Percentiles rank a stretch among this genome's conserved stretches.
Conservation (phyloP, 2,329 filamentous ascomycete species). For the Parastagonospora avenae region DNA sequence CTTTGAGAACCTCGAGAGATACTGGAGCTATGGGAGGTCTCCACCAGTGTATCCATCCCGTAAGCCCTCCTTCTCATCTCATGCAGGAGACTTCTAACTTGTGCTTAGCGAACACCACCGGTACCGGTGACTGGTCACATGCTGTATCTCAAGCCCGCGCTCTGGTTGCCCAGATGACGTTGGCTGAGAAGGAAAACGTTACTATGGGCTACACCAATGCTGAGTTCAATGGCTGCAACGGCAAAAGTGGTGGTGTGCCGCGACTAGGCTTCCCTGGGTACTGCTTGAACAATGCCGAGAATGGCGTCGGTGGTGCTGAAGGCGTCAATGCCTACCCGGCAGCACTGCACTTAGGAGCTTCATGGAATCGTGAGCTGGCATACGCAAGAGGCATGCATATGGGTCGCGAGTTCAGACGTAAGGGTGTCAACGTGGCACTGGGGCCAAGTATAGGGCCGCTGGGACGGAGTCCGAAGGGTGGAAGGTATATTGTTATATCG, state of each 20-base stretch:
- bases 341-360: slow-evolving; percentile 59
- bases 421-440: slow-evolving; percentile 70
- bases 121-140: slow-evolving; percentile 7
- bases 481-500: slow-evolving; percentile 39
- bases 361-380: slow-evolving; percentile 71
- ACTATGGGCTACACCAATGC: slow-evolving; percentile 26
- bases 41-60: slow-evolving; percentile 8
- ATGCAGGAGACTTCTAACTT: not conserved
- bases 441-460: slow-evolving; percentile 70
- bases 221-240: slow-evolving; percentile 15
- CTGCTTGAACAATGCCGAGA: slow-evolving; percentile 37
- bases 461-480: slow-evolving; percentile 70
- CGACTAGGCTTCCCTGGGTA: slow-evolving; percentile 39
- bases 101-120: not conserved
- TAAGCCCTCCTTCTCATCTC: not conserved
- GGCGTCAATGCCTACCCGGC: slow-evolving; percentile 16
- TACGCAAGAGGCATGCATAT: slow-evolving; percentile 67
- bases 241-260: slow-evolving; percentile 26
- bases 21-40: slow-evolving; percentile 5
- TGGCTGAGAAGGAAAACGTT: slow-evolving; percentile 47
- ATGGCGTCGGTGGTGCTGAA: slow-evolving; percentile 18
- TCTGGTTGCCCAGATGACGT: slow-evolving; percentile 43
- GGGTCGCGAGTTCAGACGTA: slow-evolving; percentile 69
- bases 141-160: slow-evolving; percentile 34
- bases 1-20: not conserved